A percentile compares a stretch with the other conserved stretches of the same genome.
These are phyloP conservation scores for Xylaria sp. DNA, from an alignment of 2,329 filamentous ascomycete species.

Conservation along the genomic window DNA sequence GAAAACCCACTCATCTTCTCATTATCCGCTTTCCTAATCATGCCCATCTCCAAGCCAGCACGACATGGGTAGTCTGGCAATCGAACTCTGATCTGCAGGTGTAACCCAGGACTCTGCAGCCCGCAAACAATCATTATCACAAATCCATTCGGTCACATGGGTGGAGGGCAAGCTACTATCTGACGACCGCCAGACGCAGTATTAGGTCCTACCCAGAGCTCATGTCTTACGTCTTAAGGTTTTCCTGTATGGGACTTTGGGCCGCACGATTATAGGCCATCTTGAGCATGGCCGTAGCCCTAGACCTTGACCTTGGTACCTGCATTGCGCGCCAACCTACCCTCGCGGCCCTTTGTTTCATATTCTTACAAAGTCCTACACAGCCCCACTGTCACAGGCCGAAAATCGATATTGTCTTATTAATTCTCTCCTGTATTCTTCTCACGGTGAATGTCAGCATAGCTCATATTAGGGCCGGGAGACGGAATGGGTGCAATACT, in stretches of 20 bases:
- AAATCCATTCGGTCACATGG: conserved; percentile 19
- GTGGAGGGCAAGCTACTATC: conserved; percentile 9
- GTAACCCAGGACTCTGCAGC: conserved; percentile 31
- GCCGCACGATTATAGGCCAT: conserved; percentile 4
- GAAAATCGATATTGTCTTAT: conserved; percentile 24
- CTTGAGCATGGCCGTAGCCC: conserved; percentile 5
- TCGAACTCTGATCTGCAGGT: conserved; percentile 34
- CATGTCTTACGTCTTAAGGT: conserved; percentile 13
- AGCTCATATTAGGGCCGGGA: conserved; percentile 21
- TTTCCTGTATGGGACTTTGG: conserved; percentile 8
- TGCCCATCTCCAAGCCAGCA: conserved; percentile 40
- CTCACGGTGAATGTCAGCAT: conserved; percentile 22
- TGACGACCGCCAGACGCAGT: conserved; percentile 3
- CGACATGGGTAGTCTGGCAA: conserved; percentile 42
- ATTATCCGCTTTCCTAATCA: conserved; percentile 46
- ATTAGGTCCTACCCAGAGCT: conserved; percentile 1
- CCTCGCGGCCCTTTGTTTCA: conserved; percentile 17
- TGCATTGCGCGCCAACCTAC: conserved; percentile 16
- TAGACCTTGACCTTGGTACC: conserved; percentile 15
- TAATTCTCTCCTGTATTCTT: conserved; percentile 26
- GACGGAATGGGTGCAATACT: conserved; percentile 25
- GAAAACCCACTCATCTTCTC: conserved; percentile 44
- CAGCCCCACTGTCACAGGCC: conserved; percentile 14
- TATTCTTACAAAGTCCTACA: conserved; percentile 27
- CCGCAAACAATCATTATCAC: conserved; percentile 27